Base-by-base conservation (phyloP, 345 rosid species). In the Dipteronia sinensis region DNA sequence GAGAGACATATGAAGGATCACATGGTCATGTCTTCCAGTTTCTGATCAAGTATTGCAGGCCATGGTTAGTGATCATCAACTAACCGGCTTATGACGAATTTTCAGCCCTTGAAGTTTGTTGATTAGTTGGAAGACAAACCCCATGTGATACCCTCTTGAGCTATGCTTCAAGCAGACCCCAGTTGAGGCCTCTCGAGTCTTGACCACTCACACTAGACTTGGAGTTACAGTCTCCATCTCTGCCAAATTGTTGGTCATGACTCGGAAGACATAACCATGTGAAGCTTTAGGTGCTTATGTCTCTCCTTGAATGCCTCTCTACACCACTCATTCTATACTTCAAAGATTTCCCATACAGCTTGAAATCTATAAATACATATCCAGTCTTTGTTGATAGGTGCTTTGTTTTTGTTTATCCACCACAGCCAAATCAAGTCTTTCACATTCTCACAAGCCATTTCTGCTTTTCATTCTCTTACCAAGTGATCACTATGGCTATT, bases 261-360 rank as follows among this genome's bases (percentile, higher is more conserved):
- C 63, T 77, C 80, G 76, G 69, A 69, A 78, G 79, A 76, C 84
- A 85, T 2, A 68, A 10, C 71, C 87, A 80, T 85, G 83, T 80
- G 87, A 77, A 71, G n/a, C 55, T 75, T 69, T 75, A 62, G n/a
- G 22, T 72, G 73, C 71, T 22, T 17, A 1, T 77, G 80, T 70
- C 65, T 73, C 34, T 4, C 34, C 34, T 31, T 31, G 6, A 31
- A 31, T 31, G 34, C 34, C 34, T 31, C 38, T 31, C 65, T 42
- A 10, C 53, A 31, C 76, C 79, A 27, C 82, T 40, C 65, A 47
- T 67, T 72, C 23, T 9, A 12, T 7, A 29, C 9, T 15, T 65
- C 38, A 8, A 40, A 38, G 63, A 31, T 65, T 66, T 69, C 23
- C 22, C 8, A 10, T 31, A 34, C 13, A 17, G 51, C 22, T 27